Base-by-base conservation (phyloP, 1,139 yeast species). In the Barnettozyma hawaiiensis region DNA sequence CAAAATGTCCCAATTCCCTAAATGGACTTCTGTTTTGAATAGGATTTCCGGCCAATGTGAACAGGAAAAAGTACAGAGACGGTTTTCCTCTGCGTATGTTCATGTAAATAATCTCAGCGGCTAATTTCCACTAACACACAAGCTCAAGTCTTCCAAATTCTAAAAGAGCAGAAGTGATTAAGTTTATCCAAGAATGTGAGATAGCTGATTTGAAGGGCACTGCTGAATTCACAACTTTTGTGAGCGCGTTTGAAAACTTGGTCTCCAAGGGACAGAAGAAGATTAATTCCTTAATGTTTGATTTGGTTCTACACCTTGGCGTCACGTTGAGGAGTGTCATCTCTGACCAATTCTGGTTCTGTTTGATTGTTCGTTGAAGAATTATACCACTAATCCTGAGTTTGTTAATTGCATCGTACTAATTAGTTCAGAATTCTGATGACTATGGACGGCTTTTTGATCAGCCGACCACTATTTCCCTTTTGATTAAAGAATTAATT, bases 291-390 rank as follows among this genome's bases (percentile, higher is more conserved):
- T 28, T 29, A 16, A 28, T 54, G 19, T 47, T 56, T 37, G 55
- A 52, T 12, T 39, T 53, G 4, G 43, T 56, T 7, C 36, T 60
- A 26, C 48, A 46, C 22, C 47, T 58, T 47, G 62, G 62, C 1
- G 21, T 48, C 9, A 48, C 48, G 27, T 49, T 58, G 18, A 44
- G 49, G 24, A 15, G 36, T 1, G 42, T 48, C 2, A 42, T 43
- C 10, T 48, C 55, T 24, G 59, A 57, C 27, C 27, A 35, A 11
- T 60, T 49, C 40, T 59, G 61, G 62, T 55, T 51, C 41, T 37
- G 45, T 7, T 45, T 60, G 29, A 51, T 59, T 41, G 59, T 54
- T 37, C 31, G 58, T 50, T 39, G 28, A 27, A 14, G 4, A n/a
- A n/a, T 11, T 23, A 28, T 41, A 41, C 44, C 35, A 2, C 6